Percentiles rank a stretch among this genome's conserved stretches.
Evolutionary conservation across 2,329 filamentous ascomycete species (phyloP).

Genomic region (Penicillium sp.): DNA sequence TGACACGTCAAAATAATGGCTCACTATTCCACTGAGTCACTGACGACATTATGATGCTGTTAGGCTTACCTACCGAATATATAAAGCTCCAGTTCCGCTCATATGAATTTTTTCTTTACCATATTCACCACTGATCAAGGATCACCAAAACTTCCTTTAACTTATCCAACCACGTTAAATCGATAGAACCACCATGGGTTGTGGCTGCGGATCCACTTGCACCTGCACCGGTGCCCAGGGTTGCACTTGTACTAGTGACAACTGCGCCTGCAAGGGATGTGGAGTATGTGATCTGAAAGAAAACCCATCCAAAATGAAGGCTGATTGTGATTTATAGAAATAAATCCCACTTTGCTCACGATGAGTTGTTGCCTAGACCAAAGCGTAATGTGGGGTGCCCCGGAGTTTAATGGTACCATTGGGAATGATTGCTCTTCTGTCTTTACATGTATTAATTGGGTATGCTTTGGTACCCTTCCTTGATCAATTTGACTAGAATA

Average conservation of each 20-base stretch:
- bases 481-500: not conserved
- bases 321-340: not conserved
- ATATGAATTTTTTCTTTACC: rapidly evolving
- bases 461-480: not conserved
- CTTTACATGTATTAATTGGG: not conserved
- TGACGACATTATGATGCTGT: conserved; percentile 24
- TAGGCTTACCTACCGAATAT: conserved; percentile 6
- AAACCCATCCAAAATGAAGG: not conserved
- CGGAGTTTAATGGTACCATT: not conserved
- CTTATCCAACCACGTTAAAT: not conserved
- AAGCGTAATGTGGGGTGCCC: no score
- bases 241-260: conserved; percentile 33
- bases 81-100: conserved; percentile 1
- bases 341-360: not conserved
- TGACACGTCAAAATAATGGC: not conserved
- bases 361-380: not conserved
- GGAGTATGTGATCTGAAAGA: conserved; percentile 32
- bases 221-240: conserved; percentile 31
- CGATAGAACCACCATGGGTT: conserved; percentile 30
- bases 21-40: conserved; percentile 9
- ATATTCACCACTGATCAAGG: not conserved
- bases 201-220: conserved; percentile 36
- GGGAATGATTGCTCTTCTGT: not conserved
- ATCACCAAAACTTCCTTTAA: not conserved
- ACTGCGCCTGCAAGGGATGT: conserved; percentile 39